These are phyloP conservation scores for Colletotrichum higginsianum DNA, from an alignment of 2,329 filamentous ascomycete species.

Conservation along the genomic window DNA sequence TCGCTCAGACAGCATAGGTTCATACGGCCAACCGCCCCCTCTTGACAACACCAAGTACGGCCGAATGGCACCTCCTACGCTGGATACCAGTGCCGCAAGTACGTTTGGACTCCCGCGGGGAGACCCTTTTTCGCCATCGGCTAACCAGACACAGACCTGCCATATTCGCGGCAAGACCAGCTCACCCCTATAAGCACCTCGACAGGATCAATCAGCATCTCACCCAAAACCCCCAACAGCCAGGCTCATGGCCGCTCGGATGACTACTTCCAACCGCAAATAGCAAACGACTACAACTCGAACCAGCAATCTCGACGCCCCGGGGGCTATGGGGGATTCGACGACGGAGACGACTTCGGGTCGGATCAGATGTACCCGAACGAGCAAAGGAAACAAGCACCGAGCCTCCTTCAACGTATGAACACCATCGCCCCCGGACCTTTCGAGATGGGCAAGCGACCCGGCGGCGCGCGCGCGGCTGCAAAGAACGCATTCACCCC, in stretches of 20 bases:
- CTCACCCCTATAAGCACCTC: conserved; percentile 75
- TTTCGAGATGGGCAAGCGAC: conserved; percentile 67
- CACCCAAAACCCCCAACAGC: conserved; percentile 71
- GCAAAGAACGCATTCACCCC: conserved; percentile 53
- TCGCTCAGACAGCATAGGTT: conserved; percentile 48
- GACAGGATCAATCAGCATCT: conserved; percentile 72
- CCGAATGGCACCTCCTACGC: conserved; percentile 59
- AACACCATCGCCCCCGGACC: conserved; percentile 77
- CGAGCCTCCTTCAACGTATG: conserved; percentile 71
- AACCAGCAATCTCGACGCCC: conserved; percentile 58
- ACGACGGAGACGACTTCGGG: conserved; percentile 54
- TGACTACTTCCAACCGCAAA: conserved; percentile 63
- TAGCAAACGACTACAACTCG: conserved; percentile 59
- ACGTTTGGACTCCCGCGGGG: conserved; percentile 46
- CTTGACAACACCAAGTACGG: conserved; percentile 54
- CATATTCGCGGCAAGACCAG: conserved; percentile 69
- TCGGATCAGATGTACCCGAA: conserved; percentile 62
- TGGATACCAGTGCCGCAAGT: conserved; percentile 70
- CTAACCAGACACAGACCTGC: conserved; percentile 64
- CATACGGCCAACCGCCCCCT: conserved; percentile 48
- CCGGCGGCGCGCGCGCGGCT: conserved; percentile 48
- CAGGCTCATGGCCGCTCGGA: conserved; percentile 60
- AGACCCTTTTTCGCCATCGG: conserved; percentile 9
- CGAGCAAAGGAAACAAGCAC: conserved; percentile 57
- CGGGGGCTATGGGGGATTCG: conserved; percentile 66